Evolutionary conservation across 73 alveolate genomes (phyloP).

Genomic region (Breviolum minutum): DNA sequence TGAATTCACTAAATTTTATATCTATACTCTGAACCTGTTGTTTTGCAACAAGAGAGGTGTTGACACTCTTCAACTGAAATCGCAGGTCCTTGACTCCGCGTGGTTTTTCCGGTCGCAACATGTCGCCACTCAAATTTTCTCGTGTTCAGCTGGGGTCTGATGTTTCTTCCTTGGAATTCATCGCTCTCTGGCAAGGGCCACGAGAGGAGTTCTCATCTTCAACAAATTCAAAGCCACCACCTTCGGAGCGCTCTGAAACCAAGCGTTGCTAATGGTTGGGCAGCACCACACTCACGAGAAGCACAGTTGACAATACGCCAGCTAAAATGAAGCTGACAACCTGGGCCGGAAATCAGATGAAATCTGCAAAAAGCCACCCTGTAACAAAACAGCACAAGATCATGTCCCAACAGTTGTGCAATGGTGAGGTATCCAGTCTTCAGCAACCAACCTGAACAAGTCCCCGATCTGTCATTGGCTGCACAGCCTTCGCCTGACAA

Average conservation of each 20-base stretch:
- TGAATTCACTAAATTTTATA: too few relatives aligned
- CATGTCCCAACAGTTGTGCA: too few relatives aligned
- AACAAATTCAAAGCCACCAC: too few relatives aligned
- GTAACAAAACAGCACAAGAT: not conserved
- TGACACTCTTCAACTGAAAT: too few relatives aligned
- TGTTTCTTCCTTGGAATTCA: not conserved
- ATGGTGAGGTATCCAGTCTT: not conserved
- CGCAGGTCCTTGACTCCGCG: too few relatives aligned
- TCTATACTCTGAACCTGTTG: too few relatives aligned
- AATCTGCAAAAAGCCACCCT: not conserved
- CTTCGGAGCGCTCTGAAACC: too few relatives aligned
- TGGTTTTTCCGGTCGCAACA: too few relatives aligned
- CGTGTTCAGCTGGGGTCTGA: too few relatives aligned
- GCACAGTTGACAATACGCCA: slow-evolving; percentile 74
- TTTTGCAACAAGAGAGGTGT: too few relatives aligned
- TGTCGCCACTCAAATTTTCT: too few relatives aligned
- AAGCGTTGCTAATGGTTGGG: not conserved
- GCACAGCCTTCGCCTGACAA: slow-evolving; percentile 58
- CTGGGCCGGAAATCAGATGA: not conserved
- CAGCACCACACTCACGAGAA: slow-evolving; percentile 38
- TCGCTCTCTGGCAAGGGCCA: slow-evolving; percentile 16
- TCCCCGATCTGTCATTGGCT: slow-evolving; percentile 72
- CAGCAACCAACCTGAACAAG: slow-evolving; percentile 57
- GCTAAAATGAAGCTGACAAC: slow-evolving; percentile 50
- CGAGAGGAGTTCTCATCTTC: not conserved